Conservation (phyloP, 352 stramenopile genomes). For the Achlya hypogyna region DNA sequence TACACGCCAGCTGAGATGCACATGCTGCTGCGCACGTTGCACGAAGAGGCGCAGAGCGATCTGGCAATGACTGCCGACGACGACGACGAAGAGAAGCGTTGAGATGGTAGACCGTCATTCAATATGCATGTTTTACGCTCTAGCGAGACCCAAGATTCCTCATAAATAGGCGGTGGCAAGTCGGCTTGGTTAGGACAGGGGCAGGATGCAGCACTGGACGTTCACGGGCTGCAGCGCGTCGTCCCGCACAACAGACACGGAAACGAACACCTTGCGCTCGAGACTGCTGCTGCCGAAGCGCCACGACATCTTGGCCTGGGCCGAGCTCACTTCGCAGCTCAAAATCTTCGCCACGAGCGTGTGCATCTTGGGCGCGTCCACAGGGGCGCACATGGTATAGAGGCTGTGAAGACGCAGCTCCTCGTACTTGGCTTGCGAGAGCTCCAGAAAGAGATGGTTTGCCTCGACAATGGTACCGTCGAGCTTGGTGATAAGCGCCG, state of each 20-base stretch:
- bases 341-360: constrained; percentile 66
- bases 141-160: not conserved
- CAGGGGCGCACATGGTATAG: constrained; percentile 70
- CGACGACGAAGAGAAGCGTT: not conserved
- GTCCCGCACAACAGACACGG: constrained; percentile 76
- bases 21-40: constrained; percentile 35
- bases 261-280: constrained; percentile 76
- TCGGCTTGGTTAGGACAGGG: constrained; percentile 24
- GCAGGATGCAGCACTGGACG: constrained; percentile 68
- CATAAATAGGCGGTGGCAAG: not conserved
- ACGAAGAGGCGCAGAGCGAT: not conserved
- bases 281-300: constrained; percentile 49
- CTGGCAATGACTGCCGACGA: not conserved
- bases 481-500: constrained; percentile 60
- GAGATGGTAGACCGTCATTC: no score
- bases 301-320: constrained; percentile 82
- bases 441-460: constrained; percentile 65
- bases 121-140: no score
- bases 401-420: constrained; percentile 65
- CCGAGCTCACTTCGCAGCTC: constrained; percentile 62
- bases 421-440: constrained; percentile 72
- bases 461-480: constrained; percentile 73
- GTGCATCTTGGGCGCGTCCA: constrained; percentile 76
- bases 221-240: constrained; percentile 62
- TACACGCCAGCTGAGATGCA: constrained; percentile 83